These are phyloP conservation scores for Lipomyces orientalis DNA, from an alignment of 805 yeast genomes.

Conservation along the genomic window DNA sequence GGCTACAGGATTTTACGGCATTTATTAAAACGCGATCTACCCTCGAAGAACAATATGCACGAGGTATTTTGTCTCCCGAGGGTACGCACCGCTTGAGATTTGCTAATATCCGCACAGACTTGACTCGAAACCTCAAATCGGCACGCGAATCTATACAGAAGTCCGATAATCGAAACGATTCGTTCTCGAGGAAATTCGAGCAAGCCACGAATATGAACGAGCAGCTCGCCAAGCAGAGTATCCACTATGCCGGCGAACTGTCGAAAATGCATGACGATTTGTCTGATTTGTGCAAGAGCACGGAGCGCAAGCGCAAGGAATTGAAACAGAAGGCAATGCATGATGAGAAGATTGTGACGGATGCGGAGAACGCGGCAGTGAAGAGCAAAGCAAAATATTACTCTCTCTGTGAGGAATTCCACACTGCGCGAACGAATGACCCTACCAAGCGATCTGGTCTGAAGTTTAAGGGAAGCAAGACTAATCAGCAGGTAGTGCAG, in stretches of 20 bases:
- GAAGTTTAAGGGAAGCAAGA: constrained; percentile 71
- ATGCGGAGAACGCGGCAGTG: constrained; percentile 81
- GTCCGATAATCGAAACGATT: constrained; percentile 61
- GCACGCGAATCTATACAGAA: constrained; percentile 54
- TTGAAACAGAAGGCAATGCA: constrained; percentile 82
- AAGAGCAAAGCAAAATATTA: constrained; percentile 83
- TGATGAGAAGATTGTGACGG: constrained; percentile 82
- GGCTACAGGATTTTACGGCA: constrained; percentile 59
- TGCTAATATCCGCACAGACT: neutral
- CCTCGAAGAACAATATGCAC: constrained; percentile 72
- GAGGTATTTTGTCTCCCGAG: constrained; percentile 26
- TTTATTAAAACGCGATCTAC: constrained; percentile 78
- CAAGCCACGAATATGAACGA: constrained; percentile 79
- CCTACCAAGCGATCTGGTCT: constrained; percentile 82
- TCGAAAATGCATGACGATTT: constrained; percentile 87
- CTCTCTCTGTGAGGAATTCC: constrained; percentile 84
- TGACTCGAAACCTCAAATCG: neutral
- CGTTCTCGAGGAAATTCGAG: constrained; percentile 70
- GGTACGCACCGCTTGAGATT: neutral
- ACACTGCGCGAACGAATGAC: constrained; percentile 77
- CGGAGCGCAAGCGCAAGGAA: constrained; percentile 73
- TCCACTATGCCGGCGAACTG: constrained; percentile 69
- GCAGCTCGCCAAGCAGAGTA: constrained; percentile 70
- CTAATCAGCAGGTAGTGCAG: constrained; percentile 63
- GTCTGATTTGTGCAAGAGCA: constrained; percentile 67